Base-by-base conservation (phyloP, 306 rosid genomes). In the Prunus fruticosa region DNA sequence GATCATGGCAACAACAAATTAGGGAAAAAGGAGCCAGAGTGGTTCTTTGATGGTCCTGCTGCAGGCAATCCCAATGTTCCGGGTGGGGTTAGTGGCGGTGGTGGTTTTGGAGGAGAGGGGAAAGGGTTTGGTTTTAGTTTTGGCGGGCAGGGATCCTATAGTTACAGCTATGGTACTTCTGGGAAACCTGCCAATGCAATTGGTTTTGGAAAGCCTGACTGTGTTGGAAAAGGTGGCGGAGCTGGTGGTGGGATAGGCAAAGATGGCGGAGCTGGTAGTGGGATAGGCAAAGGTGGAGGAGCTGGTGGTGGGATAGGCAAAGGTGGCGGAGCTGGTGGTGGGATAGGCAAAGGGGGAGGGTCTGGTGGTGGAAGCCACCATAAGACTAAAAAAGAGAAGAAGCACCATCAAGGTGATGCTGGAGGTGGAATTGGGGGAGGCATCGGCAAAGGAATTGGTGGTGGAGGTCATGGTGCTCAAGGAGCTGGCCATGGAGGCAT, bases 21-120 rank as follows among this genome's bases (percentile, higher is more conserved):
- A 34, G 85, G 80, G 85, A 86, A 82, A 79, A 84, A 71, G 43
- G 43, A 38, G 56, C 86, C 88, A 2, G 86, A 76, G 68, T 71
- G 81, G 70, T 82, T 83, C 63, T 54, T 66, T 25, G 88, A 82
- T 60, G 79, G 76, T 19, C 20, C 43, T 38, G n/a, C 67, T 14
- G 67, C 22, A 28, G 43, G 11, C 8, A 62, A 62, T 28, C 67
- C 67, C 6, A 62, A 15, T 30, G 45, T 49, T 32, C 75, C 79
- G 0, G 30, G n/a, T 32, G 56, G 50, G 66, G 43, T 38, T 16
- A 56, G 73, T 51, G 57, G 67, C 3, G 72, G 72, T 16, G 73
- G 60, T 2, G 74, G 50, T 52, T 69, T 75, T 75, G 72, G 77
- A 27, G 71, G 72, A 5, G 80, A 79, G 46, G 80, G 77, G 8